phyloP scores from a whole-genome alignment of 208 protist genomes.

The Acanthamoeba sp. region DNA sequence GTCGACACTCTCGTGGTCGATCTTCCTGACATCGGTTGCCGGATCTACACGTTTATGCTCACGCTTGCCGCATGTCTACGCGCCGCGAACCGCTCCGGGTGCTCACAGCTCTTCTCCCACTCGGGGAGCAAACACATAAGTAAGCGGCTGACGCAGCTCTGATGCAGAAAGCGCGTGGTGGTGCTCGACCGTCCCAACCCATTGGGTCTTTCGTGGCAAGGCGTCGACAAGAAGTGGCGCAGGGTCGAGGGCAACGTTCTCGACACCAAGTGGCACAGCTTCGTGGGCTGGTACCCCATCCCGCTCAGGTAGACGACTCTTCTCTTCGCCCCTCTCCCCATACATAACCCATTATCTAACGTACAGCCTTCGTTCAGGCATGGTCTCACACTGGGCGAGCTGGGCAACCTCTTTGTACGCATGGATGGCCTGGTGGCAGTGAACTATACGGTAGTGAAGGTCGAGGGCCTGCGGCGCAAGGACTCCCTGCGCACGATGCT shows the following conservation, averaged over 20 bases:
- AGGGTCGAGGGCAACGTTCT: slow-evolving; percentile 44
- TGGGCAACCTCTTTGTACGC: slow-evolving; percentile 34
- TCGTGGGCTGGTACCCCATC: slow-evolving; percentile 69
- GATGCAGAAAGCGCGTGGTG: slow-evolving; percentile 37
- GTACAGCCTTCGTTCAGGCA: too few species aligned
- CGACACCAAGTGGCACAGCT: slow-evolving; percentile 70
- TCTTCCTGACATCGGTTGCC: slow-evolving; percentile 58
- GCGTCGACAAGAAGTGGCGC: neutral
- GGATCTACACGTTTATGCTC: slow-evolving; percentile 71
- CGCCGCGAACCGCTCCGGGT: neutral
- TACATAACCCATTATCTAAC: neutral
- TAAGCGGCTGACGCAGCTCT: too few species aligned
- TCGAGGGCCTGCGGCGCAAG: slow-evolving; percentile 48
- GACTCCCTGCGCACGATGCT: slow-evolving; percentile 36
- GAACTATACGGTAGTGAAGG: slow-evolving; percentile 31
- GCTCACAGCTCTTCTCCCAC: neutral
- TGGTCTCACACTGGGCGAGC: slow-evolving; percentile 54
- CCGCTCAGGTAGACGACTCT: neutral
- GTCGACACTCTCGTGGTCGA: slow-evolving; percentile 58
- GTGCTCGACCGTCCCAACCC: slow-evolving; percentile 62
- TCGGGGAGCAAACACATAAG: too few species aligned
- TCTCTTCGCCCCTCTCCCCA: neutral
- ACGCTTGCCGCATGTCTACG: slow-evolving; percentile 56
- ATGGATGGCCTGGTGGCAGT: slow-evolving; percentile 5
- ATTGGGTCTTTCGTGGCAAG: slow-evolving; percentile 47